Evolutionary conservation across 257 asterid genomes (phyloP), one percentile per base, ranked within the genome.

Genomic region (Eustoma russellianum): DNA sequence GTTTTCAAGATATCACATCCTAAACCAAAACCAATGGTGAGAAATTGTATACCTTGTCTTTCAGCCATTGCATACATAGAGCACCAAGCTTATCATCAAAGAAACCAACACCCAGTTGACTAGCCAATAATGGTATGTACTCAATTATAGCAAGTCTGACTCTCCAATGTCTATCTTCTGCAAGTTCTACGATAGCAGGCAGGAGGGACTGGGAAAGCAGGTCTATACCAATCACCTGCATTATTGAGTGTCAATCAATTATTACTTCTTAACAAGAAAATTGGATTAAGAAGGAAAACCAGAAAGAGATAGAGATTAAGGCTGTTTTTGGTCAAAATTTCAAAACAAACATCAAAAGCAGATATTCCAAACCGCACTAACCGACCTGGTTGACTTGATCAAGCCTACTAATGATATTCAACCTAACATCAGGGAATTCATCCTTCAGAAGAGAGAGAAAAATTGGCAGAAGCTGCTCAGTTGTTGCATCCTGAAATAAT

Each of bases 151-250:
- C 94, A 35, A 85, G 92, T 17, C 94, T 77, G 55, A 85, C 94
- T 64, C 94, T 74, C 94, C 94, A 85, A 67, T 85, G 94, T 66
- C 92, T 81, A 70, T 85, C 94, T 62, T 85, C 94, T 12, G 94
- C 94, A 60, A 85, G 81, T 79, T 85, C 94, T 66, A 85, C 94
- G 44, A 85, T 85, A 60, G 94, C 94, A 15, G 94, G 94, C 56
- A 85, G 68, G 40, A 85, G 67, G 59, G 94, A 82, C 69, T 85
- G 94, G 48, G 94, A 85, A 49, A 85, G 69, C 59, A 85, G 72
- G 72, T 85, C 93, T 51, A 85, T 82, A 48, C 95, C 95, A 60
- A 82, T 77, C 56, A 85, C 94, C 94, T 85, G 77, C 67, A 70
- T 44, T 57, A 33, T 12, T 33, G 46, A 33, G 53, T 38, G 43